These are phyloP conservation scores for Vitellaria paradoxa DNA, from an alignment of 179 eudicot genomes.

Conservation along the genomic window DNA sequence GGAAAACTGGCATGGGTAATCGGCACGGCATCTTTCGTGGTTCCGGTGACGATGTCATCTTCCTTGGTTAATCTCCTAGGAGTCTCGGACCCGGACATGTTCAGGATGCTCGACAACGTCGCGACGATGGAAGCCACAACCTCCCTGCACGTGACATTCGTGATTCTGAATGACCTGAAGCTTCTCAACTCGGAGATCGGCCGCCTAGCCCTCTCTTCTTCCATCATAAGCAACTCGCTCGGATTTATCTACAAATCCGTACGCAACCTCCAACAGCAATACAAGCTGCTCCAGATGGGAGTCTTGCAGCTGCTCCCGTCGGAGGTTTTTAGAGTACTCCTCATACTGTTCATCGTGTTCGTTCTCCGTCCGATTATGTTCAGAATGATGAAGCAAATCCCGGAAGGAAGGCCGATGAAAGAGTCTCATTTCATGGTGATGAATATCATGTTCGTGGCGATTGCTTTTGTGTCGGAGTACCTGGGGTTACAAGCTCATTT, in stretches of 20 bases:
- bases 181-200: conserved; percentile 16
- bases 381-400: conserved; percentile 3
- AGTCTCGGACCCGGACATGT: neutral
- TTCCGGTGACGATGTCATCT: neutral
- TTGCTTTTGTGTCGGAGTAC: neutral
- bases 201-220: conserved; percentile 12
- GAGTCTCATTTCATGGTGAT: neutral
- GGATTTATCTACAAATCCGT: neutral
- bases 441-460: neutral
- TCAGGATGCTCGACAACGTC: neutral
- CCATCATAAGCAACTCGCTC: neutral
- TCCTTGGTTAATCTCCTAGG: neutral
- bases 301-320: too few relatives aligned
- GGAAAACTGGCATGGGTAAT: conserved; percentile 1
- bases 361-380: neutral
- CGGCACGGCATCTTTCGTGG: neutral
- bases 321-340: neutral
- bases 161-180: conserved; percentile 13
- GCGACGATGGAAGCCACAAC: neutral
- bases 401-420: neutral
- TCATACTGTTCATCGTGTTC: neutral
- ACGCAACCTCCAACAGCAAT: too few relatives aligned
- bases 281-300: too few relatives aligned
- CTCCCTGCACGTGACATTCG: conserved; percentile 6
- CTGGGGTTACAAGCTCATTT: neutral